Conservation (phyloP, 352 stramenopile species). For the Pythium oligandrum region DNA sequence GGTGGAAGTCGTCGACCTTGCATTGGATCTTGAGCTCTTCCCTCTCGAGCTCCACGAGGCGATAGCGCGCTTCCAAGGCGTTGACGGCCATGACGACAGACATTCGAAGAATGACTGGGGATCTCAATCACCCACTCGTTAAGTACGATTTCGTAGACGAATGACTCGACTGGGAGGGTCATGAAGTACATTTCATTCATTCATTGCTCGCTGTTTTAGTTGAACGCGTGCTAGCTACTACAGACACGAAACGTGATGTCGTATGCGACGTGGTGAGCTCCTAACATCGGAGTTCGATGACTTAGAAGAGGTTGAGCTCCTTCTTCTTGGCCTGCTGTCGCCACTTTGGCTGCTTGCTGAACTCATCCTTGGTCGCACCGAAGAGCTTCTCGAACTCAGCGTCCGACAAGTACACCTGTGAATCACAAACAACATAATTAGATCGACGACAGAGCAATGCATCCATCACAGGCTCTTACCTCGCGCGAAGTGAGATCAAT, state of each 20-base stretch:
- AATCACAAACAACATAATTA: conserved; percentile 7
- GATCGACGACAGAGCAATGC: not conserved
- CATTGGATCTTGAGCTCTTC: conserved; percentile 23
- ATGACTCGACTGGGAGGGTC: too few species aligned
- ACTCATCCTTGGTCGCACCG: conserved; percentile 56
- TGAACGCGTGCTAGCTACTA: too few species aligned
- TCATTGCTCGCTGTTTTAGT: too few species aligned
- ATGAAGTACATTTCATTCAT: too few species aligned
- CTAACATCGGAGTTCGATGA: too few species aligned
- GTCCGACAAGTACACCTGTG: conserved; percentile 70
- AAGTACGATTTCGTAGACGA: too few species aligned
- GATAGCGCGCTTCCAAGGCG: conserved; percentile 8
- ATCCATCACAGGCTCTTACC: conserved; percentile 21
- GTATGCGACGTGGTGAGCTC: too few species aligned
- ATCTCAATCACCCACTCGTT: too few species aligned
- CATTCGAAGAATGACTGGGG: too few species aligned
- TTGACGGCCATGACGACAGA: too few species aligned
- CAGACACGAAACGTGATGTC: too few species aligned
- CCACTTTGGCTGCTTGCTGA: conserved; percentile 72
- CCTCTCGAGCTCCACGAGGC: conserved; percentile 16
- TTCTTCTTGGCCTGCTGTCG: conserved; percentile 88
- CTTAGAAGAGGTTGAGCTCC: conserved; percentile 63
- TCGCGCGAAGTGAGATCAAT: conserved; percentile 76
- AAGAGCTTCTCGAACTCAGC: conserved; percentile 75
- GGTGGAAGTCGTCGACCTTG: conserved; percentile 19